Conservation (phyloP, 1,284 basidiomycete genomes). For the Cutaneotrichosporon cutaneum region DNA sequence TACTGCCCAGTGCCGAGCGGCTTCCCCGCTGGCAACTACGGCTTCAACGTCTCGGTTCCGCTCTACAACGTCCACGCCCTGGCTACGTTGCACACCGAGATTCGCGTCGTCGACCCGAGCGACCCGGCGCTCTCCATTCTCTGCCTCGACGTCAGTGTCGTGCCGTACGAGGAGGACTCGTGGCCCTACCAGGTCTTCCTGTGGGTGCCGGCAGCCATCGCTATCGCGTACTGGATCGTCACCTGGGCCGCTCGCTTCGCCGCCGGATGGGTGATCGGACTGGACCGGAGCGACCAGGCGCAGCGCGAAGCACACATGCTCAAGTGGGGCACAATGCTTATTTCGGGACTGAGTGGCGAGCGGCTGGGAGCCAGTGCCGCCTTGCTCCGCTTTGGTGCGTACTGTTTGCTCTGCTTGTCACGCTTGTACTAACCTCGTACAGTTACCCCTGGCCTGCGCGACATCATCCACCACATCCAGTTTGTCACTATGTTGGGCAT, state of each 20-base stretch:
- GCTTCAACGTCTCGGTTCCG: constrained; percentile 72
- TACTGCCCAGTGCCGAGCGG: constrained; percentile 66
- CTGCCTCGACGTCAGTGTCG: constrained; percentile 76
- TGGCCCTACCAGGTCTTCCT: constrained; percentile 76
- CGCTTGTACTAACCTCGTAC: constrained; percentile 7
- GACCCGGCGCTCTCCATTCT: constrained; percentile 66
- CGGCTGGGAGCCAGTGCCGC: constrained; percentile 79
- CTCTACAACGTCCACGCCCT: constrained; percentile 69
- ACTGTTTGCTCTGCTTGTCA: background rate
- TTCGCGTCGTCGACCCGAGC: constrained; percentile 83
- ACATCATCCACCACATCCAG: constrained; percentile 89
- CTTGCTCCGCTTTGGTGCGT: constrained; percentile 79
- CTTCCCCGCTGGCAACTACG: constrained; percentile 65
- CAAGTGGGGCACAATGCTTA: constrained; percentile 76
- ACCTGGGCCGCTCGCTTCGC: constrained; percentile 74
- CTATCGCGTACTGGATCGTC: constrained; percentile 76
- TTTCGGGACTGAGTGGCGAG: constrained; percentile 90
- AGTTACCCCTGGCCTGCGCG: constrained; percentile 90
- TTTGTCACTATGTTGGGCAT: constrained; percentile 72
- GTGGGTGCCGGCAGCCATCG: constrained; percentile 74
- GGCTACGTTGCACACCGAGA: constrained; percentile 76
- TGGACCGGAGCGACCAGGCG: constrained; percentile 24
- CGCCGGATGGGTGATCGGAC: constrained; percentile 67
- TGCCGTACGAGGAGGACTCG: constrained; percentile 65
- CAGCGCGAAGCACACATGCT: constrained; percentile 42